Conservation (phyloP, 164 flowering plant genomes). For the Macadamia integrifolia region DNA sequence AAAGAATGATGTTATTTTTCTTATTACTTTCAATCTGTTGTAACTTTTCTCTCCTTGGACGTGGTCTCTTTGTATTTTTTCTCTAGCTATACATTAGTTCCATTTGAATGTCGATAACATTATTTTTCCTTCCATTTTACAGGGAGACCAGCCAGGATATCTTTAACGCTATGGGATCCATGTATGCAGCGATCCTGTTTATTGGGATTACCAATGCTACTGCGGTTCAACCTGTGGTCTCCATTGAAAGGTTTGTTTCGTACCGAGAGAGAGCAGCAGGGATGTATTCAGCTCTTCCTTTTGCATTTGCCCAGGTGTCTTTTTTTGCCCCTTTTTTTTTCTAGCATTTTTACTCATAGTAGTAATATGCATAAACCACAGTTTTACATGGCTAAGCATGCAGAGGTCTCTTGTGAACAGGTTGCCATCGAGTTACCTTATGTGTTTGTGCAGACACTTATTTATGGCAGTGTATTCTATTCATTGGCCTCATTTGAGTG, state of each 20-base stretch:
- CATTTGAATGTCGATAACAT: neutral
- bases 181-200: constrained; percentile 89
- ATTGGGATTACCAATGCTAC: constrained; percentile 85
- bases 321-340: neutral
- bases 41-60: neutral
- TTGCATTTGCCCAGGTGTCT: constrained; percentile 91
- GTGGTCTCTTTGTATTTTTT: neutral
- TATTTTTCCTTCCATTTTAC: constrained; percentile 10
- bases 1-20: neutral
- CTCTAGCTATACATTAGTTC: neutral
- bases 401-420: constrained; percentile 32
- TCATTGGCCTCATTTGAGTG: constrained; percentile 89
- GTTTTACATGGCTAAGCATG: neutral
- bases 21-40: too few species aligned
- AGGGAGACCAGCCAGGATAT: constrained; percentile 84
- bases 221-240: constrained; percentile 95
- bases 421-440: constrained; percentile 95
- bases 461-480: constrained; percentile 75
- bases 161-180: constrained; percentile 91
- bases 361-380: neutral
- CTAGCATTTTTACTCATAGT: too few species aligned
- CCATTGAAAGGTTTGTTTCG: constrained; percentile 92
- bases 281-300: constrained; percentile 89
- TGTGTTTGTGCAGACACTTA: constrained; percentile 71
- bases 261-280: constrained; percentile 98